Evolutionary conservation across 768 basidiomycete genomes (phyloP), one percentile per base, ranked within the genome.

Genomic region (Pleurotus eryngii): DNA sequence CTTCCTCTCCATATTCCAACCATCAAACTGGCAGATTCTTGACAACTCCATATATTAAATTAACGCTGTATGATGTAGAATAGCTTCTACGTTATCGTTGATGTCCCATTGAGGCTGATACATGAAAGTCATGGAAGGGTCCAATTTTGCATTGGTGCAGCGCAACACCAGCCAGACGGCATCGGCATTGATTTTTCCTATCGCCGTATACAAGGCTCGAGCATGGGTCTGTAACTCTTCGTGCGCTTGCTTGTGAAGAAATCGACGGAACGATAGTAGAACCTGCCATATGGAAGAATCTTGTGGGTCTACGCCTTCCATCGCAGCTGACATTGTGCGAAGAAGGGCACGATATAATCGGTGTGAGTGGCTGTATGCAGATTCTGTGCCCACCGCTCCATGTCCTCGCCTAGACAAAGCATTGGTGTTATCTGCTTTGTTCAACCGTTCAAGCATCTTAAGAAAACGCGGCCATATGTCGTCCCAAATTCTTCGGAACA

Each of bases 381-480:
- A 87, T 65, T 84, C 83, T 4, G 85, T 82, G 7, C 86, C 84
- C 12, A 86, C 75, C 2, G 70, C 74, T 11, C 76, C 78, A 5
- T 59, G 62, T 9, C 77, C 81, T 3, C 86, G 76, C 45, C 83
- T 79, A 24, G 84, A 72, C 40, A 96, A 74, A 0, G 94, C 92
- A 50, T 73, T 92, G 15, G 75, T 72, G 40, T 77, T 67, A 61
- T 96, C 92, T 7, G 79, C 83, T n/a, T 68, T 70, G 56, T 86
- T 82, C 18, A 94, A 77, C 17, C 73, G 76, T 2, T 68, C 70
- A 39, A 98, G 71, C 57, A 97, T 76, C 7, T 60, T 64, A 39
- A 73, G 76, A 67, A 96, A 91, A 42, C 80, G 83, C 1, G 96
- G 96, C 95, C 96, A 98, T 17, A 94, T 81, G 60, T 98, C 91